Conservation (phyloP, 495 filamentous ascomycete species). For the Penicillium desertorum region DNA sequence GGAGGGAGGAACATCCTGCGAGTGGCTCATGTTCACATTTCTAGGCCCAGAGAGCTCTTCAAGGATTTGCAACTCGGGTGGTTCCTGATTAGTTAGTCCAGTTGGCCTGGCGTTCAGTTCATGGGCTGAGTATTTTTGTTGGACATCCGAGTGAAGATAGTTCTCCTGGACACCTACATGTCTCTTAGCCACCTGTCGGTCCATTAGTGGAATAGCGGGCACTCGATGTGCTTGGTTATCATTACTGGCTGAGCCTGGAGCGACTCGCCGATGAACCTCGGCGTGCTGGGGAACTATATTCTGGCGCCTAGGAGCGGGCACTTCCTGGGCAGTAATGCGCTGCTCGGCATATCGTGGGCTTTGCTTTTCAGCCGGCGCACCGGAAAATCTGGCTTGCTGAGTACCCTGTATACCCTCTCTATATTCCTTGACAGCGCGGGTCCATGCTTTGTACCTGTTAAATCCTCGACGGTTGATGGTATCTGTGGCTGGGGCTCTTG, state of each 20-base stretch:
- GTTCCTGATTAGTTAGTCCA: conserved; percentile 35
- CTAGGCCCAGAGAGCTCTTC: conserved; percentile 21
- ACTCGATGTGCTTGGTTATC: conserved; percentile 20
- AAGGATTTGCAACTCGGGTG: conserved; percentile 27
- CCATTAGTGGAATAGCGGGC: conserved; percentile 11
- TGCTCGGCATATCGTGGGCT: conserved; percentile 26
- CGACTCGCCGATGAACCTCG: conserved; percentile 19
- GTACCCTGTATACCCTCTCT: conserved; percentile 29
- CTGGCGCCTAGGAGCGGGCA: conserved; percentile 18
- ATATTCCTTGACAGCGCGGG: conserved; percentile 44
- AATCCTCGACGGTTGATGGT: conserved; percentile 48
- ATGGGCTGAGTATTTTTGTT: conserved; percentile 11
- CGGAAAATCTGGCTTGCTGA: conserved; percentile 12
- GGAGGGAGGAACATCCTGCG: conserved; percentile 20
- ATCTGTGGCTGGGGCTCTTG: conserved; percentile 26
- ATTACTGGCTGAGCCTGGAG: conserved; percentile 18
- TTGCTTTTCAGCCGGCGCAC: conserved; percentile 17
- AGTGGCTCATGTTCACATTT: conserved; percentile 17
- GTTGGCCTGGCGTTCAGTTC: conserved; percentile 10
- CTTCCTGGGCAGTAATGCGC: conserved; percentile 22
- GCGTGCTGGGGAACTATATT: conserved; percentile 10
- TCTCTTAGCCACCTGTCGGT: conserved; percentile 8
- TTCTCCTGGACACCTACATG: conserved; percentile 20
- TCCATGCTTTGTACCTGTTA: conserved; percentile 51
- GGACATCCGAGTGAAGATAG: conserved; percentile 15